phyloP scores from a whole-genome alignment of 148 eudicot species.

The Vaccinium myrtillus region DNA sequence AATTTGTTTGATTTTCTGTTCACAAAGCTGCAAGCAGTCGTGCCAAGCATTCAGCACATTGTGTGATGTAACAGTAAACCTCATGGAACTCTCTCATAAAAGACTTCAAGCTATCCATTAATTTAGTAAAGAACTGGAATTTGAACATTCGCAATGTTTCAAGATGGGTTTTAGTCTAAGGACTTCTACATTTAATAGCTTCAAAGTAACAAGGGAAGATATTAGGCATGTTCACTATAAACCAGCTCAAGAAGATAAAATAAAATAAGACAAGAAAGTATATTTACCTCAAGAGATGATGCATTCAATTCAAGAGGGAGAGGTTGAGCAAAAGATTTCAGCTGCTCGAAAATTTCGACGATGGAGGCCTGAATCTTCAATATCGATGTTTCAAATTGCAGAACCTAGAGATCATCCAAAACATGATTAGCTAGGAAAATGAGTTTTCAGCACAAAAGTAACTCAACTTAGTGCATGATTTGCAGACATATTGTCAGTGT shows the following conservation, averaged over 20 bases:
- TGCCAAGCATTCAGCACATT: not conserved
- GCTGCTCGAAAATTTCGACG: constrained; percentile 53
- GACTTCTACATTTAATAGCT: not conserved
- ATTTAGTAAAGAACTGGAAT: not conserved
- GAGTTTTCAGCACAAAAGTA: not conserved
- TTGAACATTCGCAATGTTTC: not conserved
- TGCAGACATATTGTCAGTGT: not conserved
- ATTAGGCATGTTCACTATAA: not conserved
- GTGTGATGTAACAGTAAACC: not conserved
- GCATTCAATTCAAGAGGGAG: constrained; percentile 56
- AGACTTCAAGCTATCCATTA: not conserved
- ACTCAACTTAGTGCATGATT: not conserved
- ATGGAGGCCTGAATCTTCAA: constrained; percentile 46
- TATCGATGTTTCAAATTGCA: constrained; percentile 65
- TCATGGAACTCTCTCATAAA: not conserved
- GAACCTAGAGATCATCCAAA: constrained; percentile 52
- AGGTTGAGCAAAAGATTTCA: constrained; percentile 54
- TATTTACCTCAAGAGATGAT: constrained; percentile 70
- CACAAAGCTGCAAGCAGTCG: constrained; percentile 39
- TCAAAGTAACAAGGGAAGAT: not conserved
- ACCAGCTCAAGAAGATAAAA: not conserved
- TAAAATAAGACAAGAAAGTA: not conserved
- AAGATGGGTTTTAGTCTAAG: constrained; percentile 2
- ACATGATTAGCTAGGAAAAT: constrained; percentile 9
- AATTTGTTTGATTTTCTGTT: constrained; percentile 57